Percentiles rank a stretch among this genome's conserved stretches.
phyloP scores from a whole-genome alignment of 2,329 filamentous ascomycete genomes.

The Nannizziopsis barbatae region DNA sequence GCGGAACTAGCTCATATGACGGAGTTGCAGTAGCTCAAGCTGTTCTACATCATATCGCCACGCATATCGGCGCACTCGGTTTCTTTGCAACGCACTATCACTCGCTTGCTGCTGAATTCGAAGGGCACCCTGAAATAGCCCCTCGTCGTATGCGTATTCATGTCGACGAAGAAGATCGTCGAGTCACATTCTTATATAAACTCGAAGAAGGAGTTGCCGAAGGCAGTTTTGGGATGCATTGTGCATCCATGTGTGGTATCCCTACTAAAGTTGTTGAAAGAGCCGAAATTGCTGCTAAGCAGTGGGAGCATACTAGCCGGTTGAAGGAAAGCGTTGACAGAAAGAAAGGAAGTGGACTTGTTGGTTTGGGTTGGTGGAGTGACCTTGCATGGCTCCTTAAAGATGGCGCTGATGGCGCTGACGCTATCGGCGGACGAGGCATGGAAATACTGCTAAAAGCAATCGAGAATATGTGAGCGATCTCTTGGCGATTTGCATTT shows the following conservation, averaged over 20 bases:
- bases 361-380: slow-evolving; percentile 76
- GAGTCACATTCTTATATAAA: slow-evolving; percentile 95
- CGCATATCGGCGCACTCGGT: slow-evolving; percentile 82
- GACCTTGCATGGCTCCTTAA: slow-evolving; percentile 71
- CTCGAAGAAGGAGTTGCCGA: slow-evolving; percentile 89
- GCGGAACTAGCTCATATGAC: slow-evolving; percentile 90
- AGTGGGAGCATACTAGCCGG: slow-evolving; percentile 90
- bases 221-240: slow-evolving; percentile 98
- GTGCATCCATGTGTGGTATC: slow-evolving; percentile 95
- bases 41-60: slow-evolving; percentile 89
- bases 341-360: slow-evolving; percentile 65
- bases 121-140: slow-evolving; percentile 73
- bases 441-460: slow-evolving; percentile 48
- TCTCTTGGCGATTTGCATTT: background rate
- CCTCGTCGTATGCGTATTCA: slow-evolving; percentile 88
- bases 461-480: slow-evolving; percentile 42
- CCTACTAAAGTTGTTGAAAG: slow-evolving; percentile 67
- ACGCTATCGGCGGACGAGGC: slow-evolving; percentile 38
- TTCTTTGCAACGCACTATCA: slow-evolving; percentile 99
- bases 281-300: slow-evolving; percentile 75
- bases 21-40: slow-evolving; percentile 94
- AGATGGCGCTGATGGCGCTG: slow-evolving; percentile 30
- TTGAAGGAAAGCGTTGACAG: slow-evolving; percentile 80
- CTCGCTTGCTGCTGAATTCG: slow-evolving; percentile 82
- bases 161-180: slow-evolving; percentile 70